Evolutionary conservation across 352 stramenopile genomes (phyloP).

Genomic region (Phytophthora constricta): DNA sequence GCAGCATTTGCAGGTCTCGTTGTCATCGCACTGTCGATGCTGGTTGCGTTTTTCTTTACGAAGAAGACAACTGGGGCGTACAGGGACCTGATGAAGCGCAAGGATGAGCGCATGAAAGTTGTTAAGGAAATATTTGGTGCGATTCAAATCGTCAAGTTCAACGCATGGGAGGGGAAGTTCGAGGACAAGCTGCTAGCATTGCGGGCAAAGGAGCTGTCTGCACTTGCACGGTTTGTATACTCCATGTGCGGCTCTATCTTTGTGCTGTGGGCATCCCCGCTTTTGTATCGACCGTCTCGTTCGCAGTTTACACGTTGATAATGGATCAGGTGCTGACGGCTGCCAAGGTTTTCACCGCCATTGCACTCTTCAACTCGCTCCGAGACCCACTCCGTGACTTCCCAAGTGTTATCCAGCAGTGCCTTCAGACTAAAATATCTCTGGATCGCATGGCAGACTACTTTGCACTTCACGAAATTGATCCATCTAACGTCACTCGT

Average conservation of each 20-base stretch:
- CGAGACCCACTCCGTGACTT: constrained; percentile 43
- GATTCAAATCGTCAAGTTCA: constrained; percentile 97
- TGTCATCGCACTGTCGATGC: constrained; percentile 39
- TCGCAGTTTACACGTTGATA: constrained; percentile 51
- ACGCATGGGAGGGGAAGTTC: constrained; percentile 90
- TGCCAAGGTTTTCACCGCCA: constrained; percentile 58
- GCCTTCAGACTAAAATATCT: constrained; percentile 46
- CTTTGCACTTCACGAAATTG: constrained; percentile 31
- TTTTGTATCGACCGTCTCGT: constrained; percentile 59
- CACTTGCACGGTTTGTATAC: constrained; percentile 67
- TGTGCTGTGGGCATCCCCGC: constrained; percentile 48
- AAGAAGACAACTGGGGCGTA: constrained; percentile 56
- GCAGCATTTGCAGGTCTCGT: constrained; percentile 46
- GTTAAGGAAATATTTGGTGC: constrained; percentile 92
- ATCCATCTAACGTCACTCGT: constrained; percentile 22
- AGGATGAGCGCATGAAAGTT: constrained; percentile 91
- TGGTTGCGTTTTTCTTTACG: constrained; percentile 60
- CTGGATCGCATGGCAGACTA: constrained; percentile 45
- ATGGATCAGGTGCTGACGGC: constrained; percentile 47
- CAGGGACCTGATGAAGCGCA: constrained; percentile 78
- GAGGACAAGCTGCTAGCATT: constrained; percentile 67
- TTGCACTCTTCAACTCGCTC: constrained; percentile 53
- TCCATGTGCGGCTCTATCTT: constrained; percentile 55
- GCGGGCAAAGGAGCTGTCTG: constrained; percentile 80
- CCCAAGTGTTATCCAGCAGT: constrained; percentile 34